Base-by-base conservation (phyloP, 192 early-diverging fungal genomes). In the Podila epicladia region DNA sequence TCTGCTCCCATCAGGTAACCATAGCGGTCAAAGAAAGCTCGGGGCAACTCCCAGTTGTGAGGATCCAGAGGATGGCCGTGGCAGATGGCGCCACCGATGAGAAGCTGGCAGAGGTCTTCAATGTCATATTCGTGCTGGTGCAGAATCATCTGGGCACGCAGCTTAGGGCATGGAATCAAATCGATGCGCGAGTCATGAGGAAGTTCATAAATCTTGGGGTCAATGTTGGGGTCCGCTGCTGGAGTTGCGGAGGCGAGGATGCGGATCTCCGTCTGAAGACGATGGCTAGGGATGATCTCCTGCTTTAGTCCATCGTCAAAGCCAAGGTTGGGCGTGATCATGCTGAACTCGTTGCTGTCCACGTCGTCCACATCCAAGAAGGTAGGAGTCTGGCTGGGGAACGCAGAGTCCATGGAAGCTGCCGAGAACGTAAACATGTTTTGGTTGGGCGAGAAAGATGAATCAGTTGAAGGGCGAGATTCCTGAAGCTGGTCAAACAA, bases 21-120 rank as follows among this genome's bases (percentile, higher is more conserved):
- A 60, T 85, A 85, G 45, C 72, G 70, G 58, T 82, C 71, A 77
- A 85, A 85, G 74, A 85, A 82, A 26, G 71, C 84, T 37, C 71
- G 67, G 9, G 84, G 84, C 26, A 82, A 20, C 67, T 85, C 78
- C 84, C 84, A 85, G 53, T 73, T 73, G 55, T 82, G 71, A 17
- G 84, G 78, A 65, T 85, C 79, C 24, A 82, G 22, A 3, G 84
- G 74, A 19, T 82, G 78, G 26, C 84, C 84, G 12, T 85, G 84
- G 68, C 84, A 85, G 37, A 74, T 85, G 13, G 84, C 78, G 20
- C 80, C 74, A 13, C 68, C 72, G 20, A 85, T 69, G 58, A 85
- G 68, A 9, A 85, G 53, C 53, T 85, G 78, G 37, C 74, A 73
- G 28, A 85, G 73, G 22, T 85, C 74, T 33, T 82, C 74, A 57